Percentiles rank a stretch among this genome's conserved stretches.
These are phyloP conservation scores for Wickerhamiella vanderwaltii DNA, from an alignment of 805 yeast genomes.

Conservation along the genomic window DNA sequence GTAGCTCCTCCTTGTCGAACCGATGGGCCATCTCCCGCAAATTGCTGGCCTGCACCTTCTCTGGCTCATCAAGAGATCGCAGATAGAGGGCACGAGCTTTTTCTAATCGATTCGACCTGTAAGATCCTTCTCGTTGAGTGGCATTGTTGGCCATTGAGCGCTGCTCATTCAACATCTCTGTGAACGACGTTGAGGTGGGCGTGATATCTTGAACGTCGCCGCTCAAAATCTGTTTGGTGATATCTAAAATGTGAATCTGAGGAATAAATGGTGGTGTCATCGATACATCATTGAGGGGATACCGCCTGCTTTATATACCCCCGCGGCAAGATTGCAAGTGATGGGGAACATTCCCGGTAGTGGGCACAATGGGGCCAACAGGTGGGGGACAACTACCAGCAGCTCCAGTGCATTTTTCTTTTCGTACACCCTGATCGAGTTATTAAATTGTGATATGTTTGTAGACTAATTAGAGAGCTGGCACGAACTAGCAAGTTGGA, in stretches of 20 bases:
- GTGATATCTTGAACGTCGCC: background rate
- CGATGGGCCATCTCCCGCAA: constrained; percentile 1
- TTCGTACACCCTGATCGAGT: no score
- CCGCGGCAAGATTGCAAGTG: no score
- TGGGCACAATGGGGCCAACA: no score
- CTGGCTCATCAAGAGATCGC: background rate
- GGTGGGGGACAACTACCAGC: no score
- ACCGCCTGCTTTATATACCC: no score
- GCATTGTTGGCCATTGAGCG: background rate
- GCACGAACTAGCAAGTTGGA: no score
- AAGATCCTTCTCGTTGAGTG: background rate
- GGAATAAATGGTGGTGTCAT: background rate
- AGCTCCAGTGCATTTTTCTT: no score
- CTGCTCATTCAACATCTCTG: background rate
- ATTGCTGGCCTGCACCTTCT: background rate
- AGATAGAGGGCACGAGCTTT: background rate
- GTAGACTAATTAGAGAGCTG: no score
- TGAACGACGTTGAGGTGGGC: background rate
- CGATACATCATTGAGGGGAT: no score
- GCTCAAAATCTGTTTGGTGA: background rate
- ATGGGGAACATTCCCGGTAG: no score
- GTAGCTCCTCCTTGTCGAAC: background rate
- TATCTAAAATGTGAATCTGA: background rate
- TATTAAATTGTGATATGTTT: no score
- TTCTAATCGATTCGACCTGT: background rate